Conservation (phyloP, 768 basidiomycete genomes). For the Hemileccinum rubropunctum region DNA sequence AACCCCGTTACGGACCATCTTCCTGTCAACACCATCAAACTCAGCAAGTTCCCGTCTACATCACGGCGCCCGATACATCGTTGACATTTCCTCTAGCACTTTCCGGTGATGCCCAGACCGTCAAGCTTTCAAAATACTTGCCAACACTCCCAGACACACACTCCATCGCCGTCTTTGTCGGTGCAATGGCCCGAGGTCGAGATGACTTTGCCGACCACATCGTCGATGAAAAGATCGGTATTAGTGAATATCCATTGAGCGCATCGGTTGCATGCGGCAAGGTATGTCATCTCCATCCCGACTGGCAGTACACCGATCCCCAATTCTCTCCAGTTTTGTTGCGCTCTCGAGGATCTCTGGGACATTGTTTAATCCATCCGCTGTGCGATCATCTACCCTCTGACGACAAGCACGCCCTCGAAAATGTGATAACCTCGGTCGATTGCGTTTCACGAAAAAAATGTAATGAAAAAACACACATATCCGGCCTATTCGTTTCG, state of each 20-base stretch:
- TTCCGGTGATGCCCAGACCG: conserved; percentile 85
- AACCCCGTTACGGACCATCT: conserved; percentile 95
- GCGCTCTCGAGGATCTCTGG: conserved; percentile 93
- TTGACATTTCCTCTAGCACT: conserved; percentile 52
- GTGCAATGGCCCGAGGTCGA: conserved; percentile 95
- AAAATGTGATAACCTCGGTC: no score
- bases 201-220: conserved; percentile 96
- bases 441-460: no score
- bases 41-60: conserved; percentile 60
- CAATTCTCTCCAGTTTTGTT: conserved; percentile 65
- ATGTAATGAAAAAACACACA: no score
- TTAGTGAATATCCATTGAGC: conserved; percentile 90
- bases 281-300: conserved; percentile 45
- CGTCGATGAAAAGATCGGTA: conserved; percentile 95
- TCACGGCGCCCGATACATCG: background rate
- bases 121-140: conserved; percentile 80
- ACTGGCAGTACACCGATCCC: conserved; percentile 2
- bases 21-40: conserved; percentile 91
- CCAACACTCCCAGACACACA: conserved; percentile 85
- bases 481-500: conserved; percentile 7
- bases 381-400: no score
- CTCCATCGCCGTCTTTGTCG: conserved; percentile 91
- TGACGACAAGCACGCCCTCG: no score
- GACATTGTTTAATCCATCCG: conserved; percentile 63
- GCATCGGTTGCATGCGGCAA: conserved; percentile 97